Evolutionary conservation across 495 filamentous ascomycete genomes (phyloP).

Genomic region (Talaromyces stipitatus): DNA sequence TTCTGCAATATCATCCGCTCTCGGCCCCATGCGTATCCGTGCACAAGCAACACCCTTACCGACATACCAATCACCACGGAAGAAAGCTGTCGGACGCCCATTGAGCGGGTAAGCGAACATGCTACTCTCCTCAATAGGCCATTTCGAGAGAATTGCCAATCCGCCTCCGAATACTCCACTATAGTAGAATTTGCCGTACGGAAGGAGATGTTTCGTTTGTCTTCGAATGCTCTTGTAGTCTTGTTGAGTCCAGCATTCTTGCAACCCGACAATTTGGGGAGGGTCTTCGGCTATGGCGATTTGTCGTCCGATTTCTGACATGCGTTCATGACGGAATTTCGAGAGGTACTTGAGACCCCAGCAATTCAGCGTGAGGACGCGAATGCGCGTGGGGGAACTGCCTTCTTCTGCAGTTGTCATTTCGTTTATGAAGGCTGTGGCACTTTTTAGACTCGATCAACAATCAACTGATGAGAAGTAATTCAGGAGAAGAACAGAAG

Average conservation of each 20-base stretch:
- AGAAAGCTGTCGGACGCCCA: constrained; percentile 88
- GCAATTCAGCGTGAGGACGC: constrained; percentile 83
- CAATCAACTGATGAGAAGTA: neutral
- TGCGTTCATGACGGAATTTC: constrained; percentile 68
- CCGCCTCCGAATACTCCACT: constrained; percentile 85
- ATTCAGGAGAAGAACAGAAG: no score
- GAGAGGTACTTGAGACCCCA: constrained; percentile 92
- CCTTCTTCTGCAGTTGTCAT: neutral
- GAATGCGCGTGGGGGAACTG: constrained; percentile 40
- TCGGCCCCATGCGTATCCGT: constrained; percentile 63
- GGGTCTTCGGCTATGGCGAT: constrained; percentile 57
- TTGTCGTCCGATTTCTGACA: constrained; percentile 73
- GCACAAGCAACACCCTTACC: constrained; percentile 92
- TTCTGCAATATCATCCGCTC: constrained; percentile 61
- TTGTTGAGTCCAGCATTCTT: constrained; percentile 91
- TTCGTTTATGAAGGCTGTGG: neutral
- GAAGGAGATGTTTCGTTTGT: constrained; percentile 69
- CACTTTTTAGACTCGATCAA: neutral
- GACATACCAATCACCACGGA: constrained; percentile 84
- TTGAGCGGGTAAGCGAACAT: constrained; percentile 89
- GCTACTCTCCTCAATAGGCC: constrained; percentile 89
- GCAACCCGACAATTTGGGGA: constrained; percentile 83
- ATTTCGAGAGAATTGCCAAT: constrained; percentile 85
- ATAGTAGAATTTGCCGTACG: constrained; percentile 90
- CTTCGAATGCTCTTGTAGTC: constrained; percentile 79